Base-by-base conservation (phyloP, 75 land plant genomes). In the Picea sitchensis region DNA sequence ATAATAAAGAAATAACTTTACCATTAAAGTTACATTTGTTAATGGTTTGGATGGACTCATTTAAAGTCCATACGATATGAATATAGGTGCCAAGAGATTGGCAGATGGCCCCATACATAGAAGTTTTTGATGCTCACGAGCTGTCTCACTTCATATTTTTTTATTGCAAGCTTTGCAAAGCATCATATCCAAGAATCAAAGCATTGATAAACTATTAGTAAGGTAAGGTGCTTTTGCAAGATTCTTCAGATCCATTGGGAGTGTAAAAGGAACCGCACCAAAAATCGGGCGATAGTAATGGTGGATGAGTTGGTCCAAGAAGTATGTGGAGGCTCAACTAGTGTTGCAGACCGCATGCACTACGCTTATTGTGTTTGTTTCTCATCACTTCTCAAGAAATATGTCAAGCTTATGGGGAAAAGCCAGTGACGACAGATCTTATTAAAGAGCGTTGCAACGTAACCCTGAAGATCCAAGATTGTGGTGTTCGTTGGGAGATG, bases 401-500 rank as follows among this genome's bases (percentile, higher is more conserved):
- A 30, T 26, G 26, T 26, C 26, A 26, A 26, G 26, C 26, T 26
- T 26, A 26, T 26, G 98, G 84, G 67, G 92, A 96, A 81, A 96
- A 92, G 79, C 85, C 99, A 68, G 95, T 87, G 44, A 95, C 95
- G 57, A 85, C 91, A 31, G 92, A 94, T 78, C 91, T 96, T 38
- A 96, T 96, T 14, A 96, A 87, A 67, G 79, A 80, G 72, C 87
- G 95, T 76, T 96, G 15, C 56, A 76, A 77, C 83, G 88, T 58
- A 78, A 26, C 26, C 98, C 99, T 0, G 82, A 79, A 82, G 99
- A 96, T 72, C 92, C 99, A 21, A 90, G 89, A 67, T 80, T 96
- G 78, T 96, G 99, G 98, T 95, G 98, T 61, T 95, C 98, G 59
- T 60, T 96, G 61, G 99, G 99, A 76, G 98, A 96, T 87, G 94